Conservation (phyloP, 495 filamentous ascomycete genomes). For the Annulohypoxylon nitens region DNA sequence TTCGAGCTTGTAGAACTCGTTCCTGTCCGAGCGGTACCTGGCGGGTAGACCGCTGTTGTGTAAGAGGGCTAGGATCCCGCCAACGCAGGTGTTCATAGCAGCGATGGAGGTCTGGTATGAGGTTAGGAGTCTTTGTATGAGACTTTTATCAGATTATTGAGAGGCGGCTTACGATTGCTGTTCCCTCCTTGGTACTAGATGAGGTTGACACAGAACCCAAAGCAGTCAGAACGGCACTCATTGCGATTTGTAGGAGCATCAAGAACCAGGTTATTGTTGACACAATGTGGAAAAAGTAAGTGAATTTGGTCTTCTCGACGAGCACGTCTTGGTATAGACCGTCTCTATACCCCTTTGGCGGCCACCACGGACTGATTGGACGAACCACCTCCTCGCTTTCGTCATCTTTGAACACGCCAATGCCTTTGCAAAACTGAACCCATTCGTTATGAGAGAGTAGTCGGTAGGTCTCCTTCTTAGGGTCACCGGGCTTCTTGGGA, state of each 20-base stretch:
- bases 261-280: slow-evolving; percentile 56
- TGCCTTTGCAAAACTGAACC: slow-evolving; percentile 59
- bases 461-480: slow-evolving; percentile 47
- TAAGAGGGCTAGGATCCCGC: slow-evolving; percentile 63
- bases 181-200: slow-evolving; percentile 41
- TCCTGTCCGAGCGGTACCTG: slow-evolving; percentile 60
- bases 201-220: slow-evolving; percentile 52
- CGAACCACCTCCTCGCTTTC: slow-evolving; percentile 59
- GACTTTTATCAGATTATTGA: too few relatives aligned
- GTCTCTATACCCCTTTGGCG: slow-evolving; percentile 59
- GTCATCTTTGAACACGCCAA: slow-evolving; percentile 60
- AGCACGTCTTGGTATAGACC: slow-evolving; percentile 61
- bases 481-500: slow-evolving; percentile 22
- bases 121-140: slow-evolving; percentile 16
- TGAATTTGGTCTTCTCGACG: slow-evolving; percentile 57
- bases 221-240: slow-evolving; percentile 61
- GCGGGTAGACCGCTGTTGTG: slow-evolving; percentile 66
- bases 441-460: slow-evolving; percentile 59
- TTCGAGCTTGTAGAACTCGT: slow-evolving; percentile 60
- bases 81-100: slow-evolving; percentile 62
- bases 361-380: slow-evolving; percentile 59
- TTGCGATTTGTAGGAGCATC: slow-evolving; percentile 59
- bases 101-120: slow-evolving; percentile 57
- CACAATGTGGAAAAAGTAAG: slow-evolving; percentile 51
- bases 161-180: slow-evolving; percentile 49